Evolutionary conservation across 129 eudicot genomes (phyloP).

Genomic region (Flaveria brownii): DNA sequence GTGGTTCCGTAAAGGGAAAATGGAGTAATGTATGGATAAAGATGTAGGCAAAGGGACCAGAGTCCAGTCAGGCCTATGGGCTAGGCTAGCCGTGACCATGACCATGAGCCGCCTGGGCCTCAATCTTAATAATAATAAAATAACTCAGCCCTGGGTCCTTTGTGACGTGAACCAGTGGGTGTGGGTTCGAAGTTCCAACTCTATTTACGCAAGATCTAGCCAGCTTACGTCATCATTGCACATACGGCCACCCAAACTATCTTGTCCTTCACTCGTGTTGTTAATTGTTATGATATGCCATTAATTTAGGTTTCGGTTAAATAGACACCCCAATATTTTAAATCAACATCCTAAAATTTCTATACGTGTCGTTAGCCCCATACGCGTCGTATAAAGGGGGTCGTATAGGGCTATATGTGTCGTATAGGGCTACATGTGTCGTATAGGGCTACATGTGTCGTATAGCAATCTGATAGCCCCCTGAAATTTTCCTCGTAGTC

Average conservation of each 20-base stretch:
- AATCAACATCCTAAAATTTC: too few species aligned
- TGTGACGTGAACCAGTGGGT: slow-evolving; percentile 32
- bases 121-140: slow-evolving; percentile 4
- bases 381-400: too few species aligned
- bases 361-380: too few species aligned
- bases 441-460: too few species aligned
- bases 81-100: neutral
- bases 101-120: slow-evolving; percentile 32
- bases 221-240: slow-evolving; percentile 30
- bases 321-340: too few species aligned
- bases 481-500: too few species aligned
- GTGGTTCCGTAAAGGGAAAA: slow-evolving; percentile 33
- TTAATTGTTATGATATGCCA: neutral
- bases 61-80: slow-evolving; percentile 12
- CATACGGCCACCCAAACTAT: slow-evolving; percentile 27
- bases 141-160: slow-evolving; percentile 23
- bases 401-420: too few species aligned
- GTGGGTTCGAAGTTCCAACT: neutral
- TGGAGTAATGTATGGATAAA: slow-evolving; percentile 35
- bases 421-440: too few species aligned
- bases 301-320: neutral
- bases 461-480: too few species aligned
- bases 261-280: slow-evolving; percentile 28
- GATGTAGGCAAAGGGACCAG: slow-evolving; percentile 20
- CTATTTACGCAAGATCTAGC: slow-evolving; percentile 20